These are phyloP conservation scores for Microstroma glucosiphilum DNA, from an alignment of 1,284 basidiomycete genomes.

Conservation along the genomic window DNA sequence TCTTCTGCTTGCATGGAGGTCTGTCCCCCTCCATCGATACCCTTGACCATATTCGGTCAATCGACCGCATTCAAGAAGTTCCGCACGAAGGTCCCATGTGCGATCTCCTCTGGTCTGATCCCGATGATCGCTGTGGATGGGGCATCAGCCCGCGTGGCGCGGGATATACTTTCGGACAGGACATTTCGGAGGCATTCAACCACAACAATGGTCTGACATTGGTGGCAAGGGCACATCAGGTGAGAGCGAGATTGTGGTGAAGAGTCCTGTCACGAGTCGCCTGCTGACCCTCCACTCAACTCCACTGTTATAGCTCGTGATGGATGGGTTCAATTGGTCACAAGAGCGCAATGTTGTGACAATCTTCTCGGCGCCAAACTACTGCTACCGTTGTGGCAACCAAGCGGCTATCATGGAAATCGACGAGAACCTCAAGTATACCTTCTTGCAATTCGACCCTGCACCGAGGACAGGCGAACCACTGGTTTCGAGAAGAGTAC, in stretches of 20 bases:
- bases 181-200: slow-evolving; percentile 96
- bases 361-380: slow-evolving; percentile 86
- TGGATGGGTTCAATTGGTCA: slow-evolving; percentile 97
- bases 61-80: slow-evolving; percentile 97
- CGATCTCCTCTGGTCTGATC: slow-evolving; percentile 97
- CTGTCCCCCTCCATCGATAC: slow-evolving; percentile 98
- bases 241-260: slow-evolving; percentile 4
- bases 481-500: slow-evolving; percentile 92
- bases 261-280: too few species aligned
- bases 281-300: not conserved
- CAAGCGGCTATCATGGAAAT: slow-evolving; percentile 99
- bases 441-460: slow-evolving; percentile 98
- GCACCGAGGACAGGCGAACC: slow-evolving; percentile 97
- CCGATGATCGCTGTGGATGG: slow-evolving; percentile 98
- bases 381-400: slow-evolving; percentile 97
- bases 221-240: slow-evolving; percentile 57
- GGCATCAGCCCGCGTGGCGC: slow-evolving; percentile 98
- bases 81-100: slow-evolving; percentile 99
- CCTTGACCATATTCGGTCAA: slow-evolving; percentile 94
- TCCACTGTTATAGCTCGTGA: slow-evolving; percentile 68
- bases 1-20: slow-evolving; percentile 98
- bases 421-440: slow-evolving; percentile 94
- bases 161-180: slow-evolving; percentile 98
- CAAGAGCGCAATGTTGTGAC: slow-evolving; percentile 99
- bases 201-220: slow-evolving; percentile 98